These are phyloP conservation scores for Geum urbanum DNA, from an alignment of 306 rosid genomes.

Conservation along the genomic window DNA sequence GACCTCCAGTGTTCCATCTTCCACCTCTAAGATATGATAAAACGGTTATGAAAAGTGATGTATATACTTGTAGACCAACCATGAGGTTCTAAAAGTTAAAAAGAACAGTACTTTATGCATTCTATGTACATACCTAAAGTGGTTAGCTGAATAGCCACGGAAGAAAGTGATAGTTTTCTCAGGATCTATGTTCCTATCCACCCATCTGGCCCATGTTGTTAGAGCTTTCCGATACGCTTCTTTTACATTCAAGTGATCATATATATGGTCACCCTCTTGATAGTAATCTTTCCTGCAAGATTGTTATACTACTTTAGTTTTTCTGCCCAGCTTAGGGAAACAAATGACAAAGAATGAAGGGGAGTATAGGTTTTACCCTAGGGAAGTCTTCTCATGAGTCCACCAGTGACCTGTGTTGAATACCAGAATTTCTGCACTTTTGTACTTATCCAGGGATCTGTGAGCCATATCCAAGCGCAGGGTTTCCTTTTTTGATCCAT, in stretches of 20 bases:
- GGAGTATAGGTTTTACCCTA: slow-evolving; percentile 8
- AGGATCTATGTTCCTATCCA: slow-evolving; percentile 16
- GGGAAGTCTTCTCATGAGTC: slow-evolving; percentile 31
- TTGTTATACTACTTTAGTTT: neutral
- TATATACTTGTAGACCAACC: neutral
- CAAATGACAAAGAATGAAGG: neutral
- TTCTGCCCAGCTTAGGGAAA: neutral
- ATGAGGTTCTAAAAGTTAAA: neutral
- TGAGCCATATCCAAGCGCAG: slow-evolving; percentile 25
- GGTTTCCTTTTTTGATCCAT: slow-evolving; percentile 21
- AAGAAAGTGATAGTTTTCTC: slow-evolving; percentile 24
- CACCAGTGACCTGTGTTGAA: slow-evolving; percentile 32
- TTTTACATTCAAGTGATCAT: slow-evolving; percentile 14
- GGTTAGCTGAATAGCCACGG: slow-evolving; percentile 26
- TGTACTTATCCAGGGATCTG: slow-evolving; percentile 21
- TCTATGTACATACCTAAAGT: slow-evolving; percentile 24
- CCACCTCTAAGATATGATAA: slow-evolving; percentile 9
- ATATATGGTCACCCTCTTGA: slow-evolving; percentile 26
- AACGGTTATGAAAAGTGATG: neutral
- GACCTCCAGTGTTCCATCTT: slow-evolving; percentile 23
- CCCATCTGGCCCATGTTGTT: slow-evolving; percentile 29
- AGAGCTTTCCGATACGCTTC: slow-evolving; percentile 23
- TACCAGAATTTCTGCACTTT: slow-evolving; percentile 22
- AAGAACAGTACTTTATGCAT: neutral
- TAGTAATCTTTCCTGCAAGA: slow-evolving; percentile 26